Evolutionary conservation across 805 yeast species (phyloP), one percentile per base, ranked within the genome.

Genomic region (Saccharomycopsis babjevae): DNA sequence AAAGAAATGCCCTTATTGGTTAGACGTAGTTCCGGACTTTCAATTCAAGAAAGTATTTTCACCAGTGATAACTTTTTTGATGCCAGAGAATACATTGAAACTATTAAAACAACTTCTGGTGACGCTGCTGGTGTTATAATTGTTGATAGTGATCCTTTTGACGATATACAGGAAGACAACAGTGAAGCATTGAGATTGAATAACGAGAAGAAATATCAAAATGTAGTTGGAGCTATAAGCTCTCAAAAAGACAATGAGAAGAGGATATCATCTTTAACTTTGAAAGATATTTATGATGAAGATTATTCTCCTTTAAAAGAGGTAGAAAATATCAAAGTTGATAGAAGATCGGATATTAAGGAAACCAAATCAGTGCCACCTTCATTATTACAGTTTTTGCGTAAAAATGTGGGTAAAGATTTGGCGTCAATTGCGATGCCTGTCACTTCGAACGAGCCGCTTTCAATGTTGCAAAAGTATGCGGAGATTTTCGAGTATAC

Each of bases 371-470:
- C 84, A 39, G 74, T 83, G 0, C 98, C 98, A 2, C 97, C 97
- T 11, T 86, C 94, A 64, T 72, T 93, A 40, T 75, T 93, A 60
- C 80, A 89, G 0, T 83, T 91, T 67, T 77, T 94, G 57, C 80
- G 97, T 61, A 92, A 92, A 71, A 91, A 90, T 67, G 94, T 93
- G 11, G 97, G 97, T 22, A 93, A 92, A 69, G 98, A 93, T 71
- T 71, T 94, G 61, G 79, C 91, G 0, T 79, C 90, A 0, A 81
- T 92, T 54, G 85, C 97, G 0, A 91, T 93, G 92, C 99, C 99
- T 1, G 96, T 94, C 7, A 85, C 94, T 1, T 81, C 91, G 59
- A 94, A 94, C 73, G 99, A 94, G 72, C 99, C 99, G 0, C 70
- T 93, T 25, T 83, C 96, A 0, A 83, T 88, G 34, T 76, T 93